A percentile compares a stretch with the other conserved stretches of the same genome.
Conservation (phyloP, 2,329 filamentous ascomycete genomes). For the Xylaria sp. region DNA sequence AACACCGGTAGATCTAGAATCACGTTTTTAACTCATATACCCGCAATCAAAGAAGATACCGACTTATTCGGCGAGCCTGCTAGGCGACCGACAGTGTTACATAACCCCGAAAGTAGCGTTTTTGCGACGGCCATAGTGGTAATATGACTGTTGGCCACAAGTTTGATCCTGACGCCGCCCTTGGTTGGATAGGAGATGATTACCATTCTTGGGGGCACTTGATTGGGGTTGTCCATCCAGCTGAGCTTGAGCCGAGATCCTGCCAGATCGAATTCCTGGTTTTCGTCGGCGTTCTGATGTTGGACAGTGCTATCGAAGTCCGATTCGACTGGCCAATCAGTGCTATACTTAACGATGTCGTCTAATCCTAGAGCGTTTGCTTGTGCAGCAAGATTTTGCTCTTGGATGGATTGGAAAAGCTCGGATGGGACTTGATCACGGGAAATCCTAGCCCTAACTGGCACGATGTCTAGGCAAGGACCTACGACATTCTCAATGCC, state of each 20-base stretch:
- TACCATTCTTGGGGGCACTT: neutral
- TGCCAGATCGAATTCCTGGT: neutral
- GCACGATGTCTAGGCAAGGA: slow-evolving; percentile 2
- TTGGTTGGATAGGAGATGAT: neutral
- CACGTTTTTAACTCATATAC: neutral
- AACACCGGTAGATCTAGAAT: neutral
- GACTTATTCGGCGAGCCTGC: neutral
- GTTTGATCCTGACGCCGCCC: neutral
- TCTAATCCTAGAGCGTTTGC: slow-evolving; percentile 7
- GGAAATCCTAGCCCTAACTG: neutral
- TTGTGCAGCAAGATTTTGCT: slow-evolving; percentile 15
- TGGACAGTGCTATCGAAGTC: slow-evolving; percentile 17
- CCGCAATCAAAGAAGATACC: neutral
- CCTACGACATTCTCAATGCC: slow-evolving; percentile 7
- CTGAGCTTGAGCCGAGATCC: neutral
- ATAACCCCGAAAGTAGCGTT: neutral
- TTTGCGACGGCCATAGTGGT: neutral
- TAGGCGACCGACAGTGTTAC: neutral
- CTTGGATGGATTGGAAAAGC: slow-evolving; percentile 19
- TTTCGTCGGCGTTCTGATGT: slow-evolving; percentile 16
- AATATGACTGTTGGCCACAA: slow-evolving; percentile 2
- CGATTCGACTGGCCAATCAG: slow-evolving; percentile 7
- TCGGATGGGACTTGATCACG: neutral
- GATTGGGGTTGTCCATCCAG: slow-evolving; percentile 7
- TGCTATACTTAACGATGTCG: slow-evolving; percentile 13